Evolutionary conservation across 495 filamentous ascomycete species (phyloP).

Genomic region (Echria macrotheca): DNA sequence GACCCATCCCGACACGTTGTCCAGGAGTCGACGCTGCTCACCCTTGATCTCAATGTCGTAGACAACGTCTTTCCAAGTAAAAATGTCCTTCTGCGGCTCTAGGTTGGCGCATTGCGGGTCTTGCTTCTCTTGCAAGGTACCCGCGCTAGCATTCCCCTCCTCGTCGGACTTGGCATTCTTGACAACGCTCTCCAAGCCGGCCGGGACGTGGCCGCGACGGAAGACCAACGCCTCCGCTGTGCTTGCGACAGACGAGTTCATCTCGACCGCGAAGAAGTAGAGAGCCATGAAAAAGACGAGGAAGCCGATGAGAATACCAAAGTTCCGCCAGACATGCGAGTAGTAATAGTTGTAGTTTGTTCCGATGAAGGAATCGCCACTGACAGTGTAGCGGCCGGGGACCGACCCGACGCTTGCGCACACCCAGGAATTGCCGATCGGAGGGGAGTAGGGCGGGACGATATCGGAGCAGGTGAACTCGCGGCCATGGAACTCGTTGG

Average conservation of each 20-base stretch:
- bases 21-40: slow-evolving; percentile 56
- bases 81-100: slow-evolving; percentile 47
- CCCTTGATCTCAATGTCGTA: slow-evolving; percentile 61
- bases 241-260: slow-evolving; percentile 38
- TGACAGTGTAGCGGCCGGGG: slow-evolving; percentile 46
- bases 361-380: slow-evolving; percentile 57
- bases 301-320: slow-evolving; percentile 67
- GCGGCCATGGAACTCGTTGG: slow-evolving; percentile 64
- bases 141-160: slow-evolving; percentile 21
- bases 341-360: slow-evolving; percentile 55
- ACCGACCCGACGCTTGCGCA: slow-evolving; percentile 46
- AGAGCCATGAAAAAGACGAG: slow-evolving; percentile 63
- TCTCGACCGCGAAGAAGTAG: slow-evolving; percentile 54
- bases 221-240: slow-evolving; percentile 30
- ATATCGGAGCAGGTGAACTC: slow-evolving; percentile 34
- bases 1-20: slow-evolving; percentile 67
- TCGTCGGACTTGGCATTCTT: slow-evolving; percentile 30
- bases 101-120: slow-evolving; percentile 32
- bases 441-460: slow-evolving; percentile 38
- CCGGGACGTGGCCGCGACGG: slow-evolving; percentile 23
- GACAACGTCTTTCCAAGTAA: slow-evolving; percentile 57
- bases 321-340: slow-evolving; percentile 71
- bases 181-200: slow-evolving; percentile 10
- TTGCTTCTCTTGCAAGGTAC: neutral
- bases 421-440: slow-evolving; percentile 44